A percentile compares a stretch with the other conserved stretches of the same genome.
These are phyloP conservation scores for Eucalyptus decipiens DNA, from an alignment of 345 rosid species.

Conservation along the genomic window DNA sequence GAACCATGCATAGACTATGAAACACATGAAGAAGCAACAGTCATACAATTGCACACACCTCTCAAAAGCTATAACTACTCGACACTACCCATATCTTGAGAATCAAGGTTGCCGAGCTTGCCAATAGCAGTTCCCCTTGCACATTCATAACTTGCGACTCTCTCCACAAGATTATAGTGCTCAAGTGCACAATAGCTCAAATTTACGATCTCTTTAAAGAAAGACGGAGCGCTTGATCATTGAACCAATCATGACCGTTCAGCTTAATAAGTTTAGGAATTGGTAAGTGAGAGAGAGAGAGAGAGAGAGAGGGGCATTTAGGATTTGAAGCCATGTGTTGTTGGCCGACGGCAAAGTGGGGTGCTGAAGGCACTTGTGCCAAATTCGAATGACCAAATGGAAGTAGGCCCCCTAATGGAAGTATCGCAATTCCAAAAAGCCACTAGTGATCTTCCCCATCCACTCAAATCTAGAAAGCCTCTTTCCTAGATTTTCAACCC, in stretches of 20 bases:
- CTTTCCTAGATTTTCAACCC: neutral
- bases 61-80: neutral
- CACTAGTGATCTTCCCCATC: neutral
- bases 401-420: neutral
- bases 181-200: neutral
- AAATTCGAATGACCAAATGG: neutral
- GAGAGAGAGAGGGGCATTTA: neutral
- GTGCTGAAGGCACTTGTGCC: neutral
- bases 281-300: neutral
- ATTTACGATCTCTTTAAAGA: neutral
- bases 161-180: neutral
- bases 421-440: neutral
- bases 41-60: neutral
- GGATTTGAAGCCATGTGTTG: neutral
- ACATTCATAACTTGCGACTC: neutral
- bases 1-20: too few species aligned
- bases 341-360: neutral
- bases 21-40: too few species aligned
- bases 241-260: neutral
- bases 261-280: neutral
- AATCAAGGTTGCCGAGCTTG: neutral
- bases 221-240: neutral
- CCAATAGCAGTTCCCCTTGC: neutral
- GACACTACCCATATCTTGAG: neutral
- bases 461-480: neutral